phyloP scores from a whole-genome alignment of 257 asterid species.

The Fraxinus cuspidata region DNA sequence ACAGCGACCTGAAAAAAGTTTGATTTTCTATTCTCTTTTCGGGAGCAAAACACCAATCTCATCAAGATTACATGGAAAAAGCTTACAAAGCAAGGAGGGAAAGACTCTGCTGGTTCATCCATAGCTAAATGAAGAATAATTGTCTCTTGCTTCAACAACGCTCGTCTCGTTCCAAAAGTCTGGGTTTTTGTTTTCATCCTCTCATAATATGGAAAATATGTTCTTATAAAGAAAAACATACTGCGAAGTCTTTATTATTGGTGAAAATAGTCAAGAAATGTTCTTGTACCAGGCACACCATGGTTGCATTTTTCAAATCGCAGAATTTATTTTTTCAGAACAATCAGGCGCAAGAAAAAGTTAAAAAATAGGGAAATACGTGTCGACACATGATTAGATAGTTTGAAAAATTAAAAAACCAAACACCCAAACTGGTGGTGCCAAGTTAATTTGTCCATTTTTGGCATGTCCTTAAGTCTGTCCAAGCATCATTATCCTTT shows the following conservation, averaged over 20 bases:
- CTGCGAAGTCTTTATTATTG: background rate
- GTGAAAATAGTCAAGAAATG: background rate
- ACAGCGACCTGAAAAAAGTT: background rate
- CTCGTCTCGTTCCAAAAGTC: background rate
- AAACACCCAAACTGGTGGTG: too few species aligned
- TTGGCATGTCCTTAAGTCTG: too few species aligned
- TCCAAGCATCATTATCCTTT: too few species aligned
- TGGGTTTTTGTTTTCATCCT: background rate
- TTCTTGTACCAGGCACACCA: background rate
- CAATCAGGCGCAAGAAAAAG: too few species aligned
- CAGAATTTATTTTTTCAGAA: background rate
- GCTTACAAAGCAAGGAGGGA: slow-evolving; percentile 78
- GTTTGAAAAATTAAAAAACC: too few species aligned
- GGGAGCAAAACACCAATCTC: slow-evolving; percentile 83
- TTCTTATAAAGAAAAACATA: background rate
- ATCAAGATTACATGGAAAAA: slow-evolving; percentile 85
- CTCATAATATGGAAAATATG: background rate
- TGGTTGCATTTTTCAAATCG: background rate
- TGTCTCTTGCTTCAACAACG: background rate
- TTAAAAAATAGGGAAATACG: too few species aligned
- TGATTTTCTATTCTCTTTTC: background rate
- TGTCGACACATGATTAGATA: too few species aligned
- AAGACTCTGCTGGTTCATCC: slow-evolving; percentile 60
- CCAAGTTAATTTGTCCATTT: too few species aligned
- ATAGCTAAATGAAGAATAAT: slow-evolving; percentile 30